Evolutionary conservation across 257 asterid genomes (phyloP).

Genomic region (Anisodus acutangulus): DNA sequence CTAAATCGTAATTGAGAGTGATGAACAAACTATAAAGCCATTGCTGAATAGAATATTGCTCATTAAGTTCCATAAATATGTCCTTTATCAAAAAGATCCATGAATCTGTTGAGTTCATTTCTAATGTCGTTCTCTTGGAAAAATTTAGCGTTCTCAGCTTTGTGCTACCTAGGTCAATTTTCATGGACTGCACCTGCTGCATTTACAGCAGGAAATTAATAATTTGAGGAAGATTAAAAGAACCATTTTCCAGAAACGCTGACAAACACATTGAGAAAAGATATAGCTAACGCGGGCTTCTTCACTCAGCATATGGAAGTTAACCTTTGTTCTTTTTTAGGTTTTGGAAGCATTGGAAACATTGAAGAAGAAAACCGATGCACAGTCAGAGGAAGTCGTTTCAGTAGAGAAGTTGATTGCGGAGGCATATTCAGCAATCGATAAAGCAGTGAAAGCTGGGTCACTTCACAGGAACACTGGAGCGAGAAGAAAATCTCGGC

Average conservation of each 20-base stretch:
- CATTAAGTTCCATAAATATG: constrained; percentile 7
- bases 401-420: constrained; percentile 78
- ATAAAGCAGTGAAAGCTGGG: constrained; percentile 81
- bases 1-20: background rate
- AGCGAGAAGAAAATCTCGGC: constrained; percentile 96
- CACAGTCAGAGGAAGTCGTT: constrained; percentile 72
- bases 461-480: constrained; percentile 90
- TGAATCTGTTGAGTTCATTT: background rate
- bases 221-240: background rate
- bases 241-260: background rate
- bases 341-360: constrained; percentile 77
- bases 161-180: background rate
- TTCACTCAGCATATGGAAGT: background rate
- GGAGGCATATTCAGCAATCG: constrained; percentile 88
- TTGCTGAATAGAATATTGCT: background rate
- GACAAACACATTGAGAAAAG: background rate
- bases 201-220: background rate
- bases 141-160: background rate
- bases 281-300: background rate
- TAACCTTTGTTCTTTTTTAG: constrained; percentile 38
- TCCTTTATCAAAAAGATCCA: background rate
- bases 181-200: background rate
- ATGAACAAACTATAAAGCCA: background rate
- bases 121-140: background rate
- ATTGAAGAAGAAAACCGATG: constrained; percentile 69